Base-by-base conservation (phyloP, 129 eudicot genomes). In the Helichrysum umbraculigerum region DNA sequence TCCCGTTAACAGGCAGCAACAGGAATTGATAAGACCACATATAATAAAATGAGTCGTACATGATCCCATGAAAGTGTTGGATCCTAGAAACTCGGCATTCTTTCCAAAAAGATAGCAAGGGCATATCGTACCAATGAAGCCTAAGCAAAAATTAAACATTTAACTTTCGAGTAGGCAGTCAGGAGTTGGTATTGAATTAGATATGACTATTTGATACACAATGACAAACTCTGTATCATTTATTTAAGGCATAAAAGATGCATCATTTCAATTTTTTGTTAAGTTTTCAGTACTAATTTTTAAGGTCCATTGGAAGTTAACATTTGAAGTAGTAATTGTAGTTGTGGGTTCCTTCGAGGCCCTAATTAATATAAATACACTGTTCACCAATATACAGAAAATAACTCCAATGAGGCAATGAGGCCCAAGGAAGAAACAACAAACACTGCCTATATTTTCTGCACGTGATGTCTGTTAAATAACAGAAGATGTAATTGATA, bases 91-190 rank as follows among this genome's bases (percentile, higher is more conserved):
- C 81, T 88, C 92, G 0, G 96, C 98, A 81, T 93, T 93, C 85
- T 85, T 93, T 30, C 89, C 98, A 78, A 93, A 93, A 34, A 93
- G 83, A 83, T 67, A 85, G 88, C 98, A 93, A 44, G 96, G 98
- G 84, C 94, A 93, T 56, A 88, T 3, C 8, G 84, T 81, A 54
- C 98, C 98, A 58, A 93, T 66, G 66, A 66, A 79, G 72, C 98
- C 96, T 92, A 63, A 65, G 33, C 29, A 66, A 17, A 34, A 6
- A 8, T 33, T 33, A 33, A 63, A 25, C 67, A 61, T 25, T 20
- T 25, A n/a, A 42, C 71, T 16, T 66, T 66, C 6, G 16, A 16
- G 21, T 66, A 16, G 7, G 71, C 21, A 66, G 29, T 66, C 29
- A 66, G 50, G 50, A 42, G 37, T 34, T 9, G 14, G 50, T 9